Evolutionary conservation across 73 alveolate genomes (phyloP).

Genomic region (Paramecium biaurelia): DNA sequence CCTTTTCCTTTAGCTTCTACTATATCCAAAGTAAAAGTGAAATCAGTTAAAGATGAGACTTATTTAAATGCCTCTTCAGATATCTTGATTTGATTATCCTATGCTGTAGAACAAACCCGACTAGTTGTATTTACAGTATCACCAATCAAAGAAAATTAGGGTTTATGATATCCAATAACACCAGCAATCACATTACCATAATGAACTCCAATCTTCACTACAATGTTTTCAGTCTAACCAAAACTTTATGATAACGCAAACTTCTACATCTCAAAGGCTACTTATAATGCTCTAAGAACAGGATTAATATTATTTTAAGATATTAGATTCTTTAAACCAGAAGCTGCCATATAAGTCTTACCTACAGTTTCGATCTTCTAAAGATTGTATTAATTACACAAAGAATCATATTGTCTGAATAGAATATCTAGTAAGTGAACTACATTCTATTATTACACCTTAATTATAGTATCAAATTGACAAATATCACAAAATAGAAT

Average conservation of each 20-base stretch:
- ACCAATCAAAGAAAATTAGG: slow-evolving; percentile 74
- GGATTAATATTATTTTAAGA: background rate
- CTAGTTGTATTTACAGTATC: slow-evolving; percentile 71
- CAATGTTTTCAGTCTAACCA: slow-evolving; percentile 47
- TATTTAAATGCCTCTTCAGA: slow-evolving; percentile 57
- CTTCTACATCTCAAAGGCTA: slow-evolving; percentile 30
- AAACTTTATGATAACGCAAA: background rate
- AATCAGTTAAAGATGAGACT: background rate
- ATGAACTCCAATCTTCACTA: slow-evolving; percentile 68
- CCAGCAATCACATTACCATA: slow-evolving; percentile 75
- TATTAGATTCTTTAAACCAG: slow-evolving; percentile 47
- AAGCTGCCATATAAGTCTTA: slow-evolving; percentile 73
- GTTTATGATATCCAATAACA: slow-evolving; percentile 74
- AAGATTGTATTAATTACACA: slow-evolving; percentile 58
- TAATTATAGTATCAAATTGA: slow-evolving; percentile 61
- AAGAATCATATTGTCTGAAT: slow-evolving; percentile 55
- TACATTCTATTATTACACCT: slow-evolving; percentile 41
- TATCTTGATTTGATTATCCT: slow-evolving; percentile 37
- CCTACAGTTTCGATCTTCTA: slow-evolving; percentile 72
- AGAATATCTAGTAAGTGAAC: slow-evolving; percentile 52
- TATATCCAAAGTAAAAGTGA: background rate
- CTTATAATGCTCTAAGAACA: background rate
- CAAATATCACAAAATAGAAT: slow-evolving; percentile 70
- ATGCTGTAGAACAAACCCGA: slow-evolving; percentile 66
- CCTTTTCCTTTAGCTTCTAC: slow-evolving; percentile 73